Evolutionary conservation across 768 basidiomycete species (phyloP), one percentile per base, ranked within the genome.

Genomic region (Suillus ampliporus): DNA sequence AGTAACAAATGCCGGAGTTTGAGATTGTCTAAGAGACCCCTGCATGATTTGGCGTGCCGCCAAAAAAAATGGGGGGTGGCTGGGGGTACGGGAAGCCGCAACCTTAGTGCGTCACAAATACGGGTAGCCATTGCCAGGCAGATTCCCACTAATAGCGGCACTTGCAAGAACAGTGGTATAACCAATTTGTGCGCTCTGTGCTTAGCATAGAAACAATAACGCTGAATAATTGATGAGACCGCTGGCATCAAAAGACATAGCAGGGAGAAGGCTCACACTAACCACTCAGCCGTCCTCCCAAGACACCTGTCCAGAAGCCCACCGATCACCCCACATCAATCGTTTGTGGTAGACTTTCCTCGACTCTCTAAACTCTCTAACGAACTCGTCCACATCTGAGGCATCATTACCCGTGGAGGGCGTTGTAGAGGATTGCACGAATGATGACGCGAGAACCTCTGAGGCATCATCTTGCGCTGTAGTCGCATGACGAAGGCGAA

Each of bases 291-390:
- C 86, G 62, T 89, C 84, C 57, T 94, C 91, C 95, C 95, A 97
- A 34, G 84, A 82, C 8, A 98, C 94, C 67, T 94, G 89, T 2
- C 92, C 93, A 38, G 85, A 83, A 1, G 87, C 81, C 94, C 96
- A 98, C 67, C 89, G 82, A 71, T 95, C 92, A 19, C 88, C 86
- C 92, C 94, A 97, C 72, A 97, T 89, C 2, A 88, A 89, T 19
- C 96, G 83, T 76, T 97, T 97, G 74, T 99, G 96, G 75, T 95
- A 98, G n/a, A 84, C 82, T 77, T 94, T 96, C 66, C 97, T 79
- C 44, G 88, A 74, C 57, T 95, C 94, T 71, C 90, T 93, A 79
- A 96, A 97, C 68, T 94, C 88, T 68, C 82, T 88, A 58, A 97
- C 86, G 66, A 98, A 99, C 48, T 90, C 87, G 63, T 97, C 95